Conservation (phyloP, 768 basidiomycete genomes). For the Trametes villosa region DNA sequence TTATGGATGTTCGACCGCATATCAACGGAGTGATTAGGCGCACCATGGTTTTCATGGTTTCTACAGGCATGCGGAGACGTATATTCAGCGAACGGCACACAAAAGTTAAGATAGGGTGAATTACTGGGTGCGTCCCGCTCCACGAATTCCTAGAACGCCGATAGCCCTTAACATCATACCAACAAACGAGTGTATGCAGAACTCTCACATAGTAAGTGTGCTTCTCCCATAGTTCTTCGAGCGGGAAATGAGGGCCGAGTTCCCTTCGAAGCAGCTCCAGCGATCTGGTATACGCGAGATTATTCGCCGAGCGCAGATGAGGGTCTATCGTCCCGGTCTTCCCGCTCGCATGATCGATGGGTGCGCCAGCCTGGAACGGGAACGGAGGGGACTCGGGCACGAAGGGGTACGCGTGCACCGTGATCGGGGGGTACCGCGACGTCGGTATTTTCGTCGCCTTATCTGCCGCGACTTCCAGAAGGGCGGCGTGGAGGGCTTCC, state of each 20-base stretch:
- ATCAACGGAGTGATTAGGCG: neutral
- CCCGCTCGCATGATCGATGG: constrained; percentile 33
- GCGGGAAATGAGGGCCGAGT: constrained; percentile 48
- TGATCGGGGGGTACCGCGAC: constrained; percentile 34
- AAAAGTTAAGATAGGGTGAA: constrained; percentile 15
- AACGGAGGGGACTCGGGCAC: constrained; percentile 43
- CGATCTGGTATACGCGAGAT: constrained; percentile 43
- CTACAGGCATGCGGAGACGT: constrained; percentile 23
- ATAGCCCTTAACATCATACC: neutral
- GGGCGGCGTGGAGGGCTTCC: constrained; percentile 38
- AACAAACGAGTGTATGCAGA: neutral
- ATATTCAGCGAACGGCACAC: constrained; percentile 1
- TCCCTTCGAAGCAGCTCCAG: constrained; percentile 40
- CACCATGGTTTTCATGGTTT: constrained; percentile 50
- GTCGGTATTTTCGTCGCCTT: constrained; percentile 31
- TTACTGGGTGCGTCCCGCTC: constrained; percentile 45
- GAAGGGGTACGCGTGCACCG: constrained; percentile 42
- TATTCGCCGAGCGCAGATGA: constrained; percentile 42
- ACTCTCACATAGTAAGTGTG: constrained; percentile 47
- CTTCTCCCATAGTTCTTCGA: constrained; percentile 52
- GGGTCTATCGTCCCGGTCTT: constrained; percentile 33
- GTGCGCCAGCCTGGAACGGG: constrained; percentile 39
- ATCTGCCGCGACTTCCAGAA: constrained; percentile 33
- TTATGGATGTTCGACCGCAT: neutral
- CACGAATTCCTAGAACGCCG: constrained; percentile 39